phyloP scores from a whole-genome alignment of 2,329 filamentous ascomycete genomes.

The Fusarium sp. region DNA sequence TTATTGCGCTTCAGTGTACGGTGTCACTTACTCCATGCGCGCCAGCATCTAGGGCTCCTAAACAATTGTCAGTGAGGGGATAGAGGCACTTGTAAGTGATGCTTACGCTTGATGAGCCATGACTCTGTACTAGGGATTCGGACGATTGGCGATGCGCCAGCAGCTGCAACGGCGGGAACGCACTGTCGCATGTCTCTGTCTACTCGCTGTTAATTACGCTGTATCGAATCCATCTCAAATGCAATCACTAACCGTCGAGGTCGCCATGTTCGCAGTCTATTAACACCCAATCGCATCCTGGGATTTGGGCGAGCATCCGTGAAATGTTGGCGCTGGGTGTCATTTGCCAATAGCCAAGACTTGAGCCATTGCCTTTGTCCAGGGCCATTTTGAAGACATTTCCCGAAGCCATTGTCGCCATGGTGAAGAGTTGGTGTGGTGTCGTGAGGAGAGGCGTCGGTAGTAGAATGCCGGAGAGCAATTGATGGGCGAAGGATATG shows the following conservation, averaged over 20 bases:
- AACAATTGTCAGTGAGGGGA: rapidly evolving
- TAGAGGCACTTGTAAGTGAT: rapidly evolving
- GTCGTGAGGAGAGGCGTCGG: no score
- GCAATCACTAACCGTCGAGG: background rate
- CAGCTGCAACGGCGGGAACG: constrained; percentile 25
- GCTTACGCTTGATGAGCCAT: constrained; percentile 25
- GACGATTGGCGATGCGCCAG: constrained; percentile 30
- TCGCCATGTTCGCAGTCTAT: constrained; percentile 27
- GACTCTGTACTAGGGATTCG: constrained; percentile 24
- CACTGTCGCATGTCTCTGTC: constrained; percentile 26
- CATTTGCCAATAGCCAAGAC: constrained; percentile 28
- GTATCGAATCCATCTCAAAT: no score
- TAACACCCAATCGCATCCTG: constrained; percentile 21
- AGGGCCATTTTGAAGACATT: constrained; percentile 18
- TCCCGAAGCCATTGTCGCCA: constrained; percentile 8
- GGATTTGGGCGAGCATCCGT: constrained; percentile 21
- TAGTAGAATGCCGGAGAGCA: background rate
- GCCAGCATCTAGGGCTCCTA: constrained; percentile 19
- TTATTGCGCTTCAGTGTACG: no score
- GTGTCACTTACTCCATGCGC: constrained; percentile 18
- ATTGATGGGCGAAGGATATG: background rate
- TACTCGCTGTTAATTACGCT: background rate
- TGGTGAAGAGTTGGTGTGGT: background rate
- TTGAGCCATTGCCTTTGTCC: constrained; percentile 9
- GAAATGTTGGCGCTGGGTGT: constrained; percentile 25